These are phyloP conservation scores for Bathelium albidoporum DNA, from an alignment of 495 filamentous ascomycete genomes.

Conservation along the genomic window DNA sequence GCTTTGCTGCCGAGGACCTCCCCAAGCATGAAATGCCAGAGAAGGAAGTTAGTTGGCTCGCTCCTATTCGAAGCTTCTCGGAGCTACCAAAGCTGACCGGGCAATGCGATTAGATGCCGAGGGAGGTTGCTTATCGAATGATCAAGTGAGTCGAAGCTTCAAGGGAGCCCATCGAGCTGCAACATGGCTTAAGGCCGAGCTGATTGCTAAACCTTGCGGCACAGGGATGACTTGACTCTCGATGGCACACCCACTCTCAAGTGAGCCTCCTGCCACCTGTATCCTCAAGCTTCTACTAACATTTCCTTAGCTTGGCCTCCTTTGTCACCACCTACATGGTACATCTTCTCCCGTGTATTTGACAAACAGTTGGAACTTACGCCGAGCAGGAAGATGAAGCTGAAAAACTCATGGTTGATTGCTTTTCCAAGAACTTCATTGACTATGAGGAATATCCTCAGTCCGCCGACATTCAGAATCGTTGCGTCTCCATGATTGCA, in stretches of 20 bases:
- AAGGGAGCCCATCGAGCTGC: neutral
- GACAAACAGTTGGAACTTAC: neutral
- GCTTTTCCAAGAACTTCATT: slow-evolving; percentile 80
- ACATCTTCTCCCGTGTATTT: neutral
- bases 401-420: slow-evolving; percentile 81
- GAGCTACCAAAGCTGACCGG: neutral
- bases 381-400: slow-evolving; percentile 65
- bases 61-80: neutral
- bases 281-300: slow-evolving; percentile 13
- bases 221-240: slow-evolving; percentile 65
- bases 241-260: slow-evolving; percentile 87
- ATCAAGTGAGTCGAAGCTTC: slow-evolving; percentile 47
- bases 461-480: slow-evolving; percentile 80
- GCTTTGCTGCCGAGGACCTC: slow-evolving; percentile 66
- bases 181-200: neutral
- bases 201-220: neutral
- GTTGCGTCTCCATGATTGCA: slow-evolving; percentile 90
- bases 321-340: slow-evolving; percentile 79
- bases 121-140: slow-evolving; percentile 84
- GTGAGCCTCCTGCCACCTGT: slow-evolving; percentile 36
- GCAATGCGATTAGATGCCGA: slow-evolving; percentile 49
- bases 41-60: slow-evolving; percentile 32
- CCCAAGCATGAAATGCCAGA: slow-evolving; percentile 85
- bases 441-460: slow-evolving; percentile 84
- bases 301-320: slow-evolving; percentile 48